Evolutionary conservation across 371 early-diverging fungal species (phyloP).

Genomic region (Neoconidiobolus thromboides): DNA sequence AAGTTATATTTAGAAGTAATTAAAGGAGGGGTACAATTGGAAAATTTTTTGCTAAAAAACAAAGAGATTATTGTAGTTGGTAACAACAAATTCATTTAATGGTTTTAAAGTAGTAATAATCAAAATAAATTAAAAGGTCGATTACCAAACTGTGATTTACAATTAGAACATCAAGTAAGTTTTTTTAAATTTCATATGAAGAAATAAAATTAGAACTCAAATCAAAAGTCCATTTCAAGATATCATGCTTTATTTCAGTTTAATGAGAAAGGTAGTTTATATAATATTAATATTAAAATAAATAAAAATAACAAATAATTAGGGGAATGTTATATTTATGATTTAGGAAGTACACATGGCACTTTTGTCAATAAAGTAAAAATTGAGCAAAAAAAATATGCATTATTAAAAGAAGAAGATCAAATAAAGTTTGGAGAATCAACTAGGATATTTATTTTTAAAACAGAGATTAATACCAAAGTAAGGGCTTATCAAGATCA

Average conservation of each 20-base stretch:
- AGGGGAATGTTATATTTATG: background rate
- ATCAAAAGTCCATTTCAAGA: background rate
- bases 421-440: slow-evolving; percentile 2
- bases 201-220: background rate
- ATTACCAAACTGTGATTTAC: slow-evolving; percentile 2
- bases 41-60: no score
- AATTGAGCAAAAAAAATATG: background rate
- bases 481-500: background rate
- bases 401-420: background rate
- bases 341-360: slow-evolving; percentile 1
- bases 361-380: slow-evolving; percentile 1
- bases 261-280: background rate
- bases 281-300: background rate
- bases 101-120: no score
- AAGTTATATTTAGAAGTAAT: no score
- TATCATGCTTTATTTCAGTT: slow-evolving; percentile 3
- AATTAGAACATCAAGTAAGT: slow-evolving; percentile 3
- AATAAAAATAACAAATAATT: background rate
- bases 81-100: no score
- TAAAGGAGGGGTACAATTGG: no score
- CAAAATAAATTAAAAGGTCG: background rate
- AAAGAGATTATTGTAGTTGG: no score
- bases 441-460: background rate
- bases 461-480: background rate
- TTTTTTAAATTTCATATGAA: background rate